Conservation (phyloP, 306 rosid species). For the Sphenostylis stenocarpa region DNA sequence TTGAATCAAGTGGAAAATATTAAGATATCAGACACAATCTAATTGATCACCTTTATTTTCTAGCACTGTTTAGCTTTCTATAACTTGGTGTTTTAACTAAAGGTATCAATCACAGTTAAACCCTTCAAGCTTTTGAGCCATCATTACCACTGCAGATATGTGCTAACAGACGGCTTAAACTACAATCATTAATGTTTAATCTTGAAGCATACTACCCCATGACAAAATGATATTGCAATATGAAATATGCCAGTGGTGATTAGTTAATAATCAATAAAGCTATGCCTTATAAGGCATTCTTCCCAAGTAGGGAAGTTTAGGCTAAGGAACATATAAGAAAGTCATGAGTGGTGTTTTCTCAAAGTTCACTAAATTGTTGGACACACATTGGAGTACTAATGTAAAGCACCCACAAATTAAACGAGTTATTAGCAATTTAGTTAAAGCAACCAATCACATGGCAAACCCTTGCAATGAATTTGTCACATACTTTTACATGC, state of each 20-base stretch:
- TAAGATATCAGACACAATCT: constrained; percentile 38
- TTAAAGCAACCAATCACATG: constrained; percentile 65
- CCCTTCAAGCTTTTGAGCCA: constrained; percentile 31
- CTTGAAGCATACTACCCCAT: constrained; percentile 36
- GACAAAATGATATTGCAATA: constrained; percentile 5
- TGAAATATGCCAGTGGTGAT: constrained; percentile 24
- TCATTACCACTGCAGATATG: constrained; percentile 24
- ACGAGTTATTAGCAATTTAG: constrained; percentile 40
- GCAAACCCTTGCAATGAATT: constrained; percentile 54
- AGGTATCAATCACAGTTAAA: constrained; percentile 35
- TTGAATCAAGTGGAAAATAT: constrained; percentile 7
- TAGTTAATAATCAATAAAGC: constrained; percentile 19
- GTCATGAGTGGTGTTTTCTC: constrained; percentile 39
- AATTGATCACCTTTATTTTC: constrained; percentile 20
- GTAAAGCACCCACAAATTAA: constrained; percentile 31
- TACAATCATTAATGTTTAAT: constrained; percentile 41
- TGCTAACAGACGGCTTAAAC: constrained; percentile 41
- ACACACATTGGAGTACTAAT: background rate
- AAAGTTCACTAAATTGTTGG: constrained; percentile 1
- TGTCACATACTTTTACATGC: constrained; percentile 67
- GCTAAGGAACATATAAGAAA: constrained; percentile 27
- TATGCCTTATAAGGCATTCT: constrained; percentile 48
- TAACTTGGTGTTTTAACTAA: constrained; percentile 18
- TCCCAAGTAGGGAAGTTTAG: constrained; percentile 54
- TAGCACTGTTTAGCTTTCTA: constrained; percentile 53